A percentile compares a stretch with the other conserved stretches of the same genome.
Conservation (phyloP, 2,329 filamentous ascomycete species). For the Penicillium hordei region DNA sequence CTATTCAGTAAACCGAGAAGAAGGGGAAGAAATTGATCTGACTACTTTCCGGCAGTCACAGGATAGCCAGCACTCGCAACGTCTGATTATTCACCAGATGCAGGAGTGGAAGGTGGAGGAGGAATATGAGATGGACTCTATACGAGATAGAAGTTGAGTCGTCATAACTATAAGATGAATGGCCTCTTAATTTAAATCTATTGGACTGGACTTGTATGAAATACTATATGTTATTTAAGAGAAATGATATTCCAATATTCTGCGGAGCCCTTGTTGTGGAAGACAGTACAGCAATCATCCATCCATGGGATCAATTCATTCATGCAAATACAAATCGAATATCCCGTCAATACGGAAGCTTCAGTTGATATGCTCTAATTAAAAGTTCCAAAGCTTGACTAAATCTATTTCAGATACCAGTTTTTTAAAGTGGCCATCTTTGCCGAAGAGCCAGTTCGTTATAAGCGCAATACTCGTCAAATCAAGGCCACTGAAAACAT, state of each 20-base stretch:
- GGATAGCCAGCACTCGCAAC: background rate
- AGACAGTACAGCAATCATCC: no score
- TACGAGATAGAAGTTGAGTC: background rate
- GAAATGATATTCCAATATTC: no score
- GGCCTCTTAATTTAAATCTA: no score
- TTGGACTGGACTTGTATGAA: no score
- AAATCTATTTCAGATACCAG: background rate
- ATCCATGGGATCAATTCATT: no score
- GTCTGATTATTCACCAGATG: background rate
- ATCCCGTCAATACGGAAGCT: no score
- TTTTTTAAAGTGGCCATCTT: background rate
- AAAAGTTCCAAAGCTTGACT: conserved; percentile 3
- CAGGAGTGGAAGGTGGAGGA: background rate
- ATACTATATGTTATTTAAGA: background rate
- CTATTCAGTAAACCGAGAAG: background rate
- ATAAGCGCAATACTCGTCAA: background rate
- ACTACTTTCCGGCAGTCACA: background rate
- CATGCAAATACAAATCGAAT: no score
- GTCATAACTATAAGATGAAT: no score
- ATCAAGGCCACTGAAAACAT: conserved; percentile 10
- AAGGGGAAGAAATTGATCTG: background rate
- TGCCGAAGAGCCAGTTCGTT: background rate
- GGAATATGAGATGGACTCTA: background rate
- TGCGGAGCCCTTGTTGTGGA: no score
- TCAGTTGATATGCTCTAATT: no score